Conservation (phyloP, 495 filamentous ascomycete species). For the Neurospora intermedia region DNA sequence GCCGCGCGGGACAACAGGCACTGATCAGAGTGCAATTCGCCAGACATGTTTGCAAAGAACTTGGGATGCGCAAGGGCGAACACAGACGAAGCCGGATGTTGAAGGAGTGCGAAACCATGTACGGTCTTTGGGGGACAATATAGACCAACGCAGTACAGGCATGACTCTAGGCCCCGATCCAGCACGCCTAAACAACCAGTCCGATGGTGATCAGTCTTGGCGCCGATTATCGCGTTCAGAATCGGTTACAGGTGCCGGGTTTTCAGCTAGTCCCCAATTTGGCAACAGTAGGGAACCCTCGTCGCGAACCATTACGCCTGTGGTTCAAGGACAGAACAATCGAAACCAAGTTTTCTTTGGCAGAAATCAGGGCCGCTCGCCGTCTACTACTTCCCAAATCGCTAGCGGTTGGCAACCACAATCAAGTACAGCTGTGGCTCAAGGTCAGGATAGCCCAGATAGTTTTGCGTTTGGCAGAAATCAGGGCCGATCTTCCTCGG, state of each 20-base stretch:
- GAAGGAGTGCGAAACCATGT: neutral
- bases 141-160: neutral
- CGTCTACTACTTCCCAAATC: neutral
- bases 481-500: neutral
- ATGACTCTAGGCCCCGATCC: neutral
- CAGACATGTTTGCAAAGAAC: neutral
- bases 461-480: neutral
- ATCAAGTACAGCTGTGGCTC: neutral
- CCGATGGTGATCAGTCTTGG: neutral
- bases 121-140: neutral
- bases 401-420: neutral
- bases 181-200: neutral
- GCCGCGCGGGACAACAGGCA: neutral
- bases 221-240: neutral
- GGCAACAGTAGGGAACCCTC: neutral
- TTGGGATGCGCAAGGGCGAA: neutral
- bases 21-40: neutral
- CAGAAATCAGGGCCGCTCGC: neutral
- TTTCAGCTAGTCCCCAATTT: neutral
- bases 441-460: neutral
- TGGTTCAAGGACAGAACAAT: neutral
- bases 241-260: neutral
- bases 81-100: neutral
- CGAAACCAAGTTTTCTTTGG: neutral
- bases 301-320: neutral